Conservation (phyloP, 352 stramenopile species). For the Sclerospora graminicola region DNA sequence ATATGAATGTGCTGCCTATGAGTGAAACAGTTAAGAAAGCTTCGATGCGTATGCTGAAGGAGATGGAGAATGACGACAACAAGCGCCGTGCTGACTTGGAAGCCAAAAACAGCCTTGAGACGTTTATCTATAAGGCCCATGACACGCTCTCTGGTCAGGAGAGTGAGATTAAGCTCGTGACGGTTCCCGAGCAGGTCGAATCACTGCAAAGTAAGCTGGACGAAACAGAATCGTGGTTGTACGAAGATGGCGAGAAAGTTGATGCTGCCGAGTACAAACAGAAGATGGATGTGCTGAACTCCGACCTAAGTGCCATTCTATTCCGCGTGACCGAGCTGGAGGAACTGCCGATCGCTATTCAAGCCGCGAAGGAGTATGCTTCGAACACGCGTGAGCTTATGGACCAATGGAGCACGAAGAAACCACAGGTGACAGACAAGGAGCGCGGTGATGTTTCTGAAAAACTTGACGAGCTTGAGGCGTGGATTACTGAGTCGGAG, state of each 20-base stretch:
- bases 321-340: constrained; percentile 84
- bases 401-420: constrained; percentile 44
- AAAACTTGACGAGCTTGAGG: constrained; percentile 74
- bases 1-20: constrained; percentile 56
- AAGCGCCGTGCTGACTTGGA: constrained; percentile 56
- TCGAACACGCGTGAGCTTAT: constrained; percentile 56
- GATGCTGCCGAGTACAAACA: constrained; percentile 78
- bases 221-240: constrained; percentile 89
- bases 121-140: constrained; percentile 89
- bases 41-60: constrained; percentile 49
- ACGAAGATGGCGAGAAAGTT: constrained; percentile 87
- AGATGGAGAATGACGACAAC: constrained; percentile 67
- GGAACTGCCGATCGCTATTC: constrained; percentile 75
- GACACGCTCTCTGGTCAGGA: constrained; percentile 78
- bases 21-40: constrained; percentile 47
- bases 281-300: constrained; percentile 75
- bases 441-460: constrained; percentile 82
- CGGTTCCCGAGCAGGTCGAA: constrained; percentile 80
- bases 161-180: constrained; percentile 65
- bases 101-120: constrained; percentile 89
- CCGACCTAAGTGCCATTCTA: constrained; percentile 78
- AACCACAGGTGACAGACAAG: constrained; percentile 85
- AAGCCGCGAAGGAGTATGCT: constrained; percentile 47
- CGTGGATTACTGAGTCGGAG: constrained; percentile 77
- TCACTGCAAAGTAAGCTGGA: constrained; percentile 56